Percentiles rank a stretch among this genome's conserved stretches.
phyloP scores from a whole-genome alignment of 2,329 filamentous ascomycete species.

The Dothideomycetes sp. region DNA sequence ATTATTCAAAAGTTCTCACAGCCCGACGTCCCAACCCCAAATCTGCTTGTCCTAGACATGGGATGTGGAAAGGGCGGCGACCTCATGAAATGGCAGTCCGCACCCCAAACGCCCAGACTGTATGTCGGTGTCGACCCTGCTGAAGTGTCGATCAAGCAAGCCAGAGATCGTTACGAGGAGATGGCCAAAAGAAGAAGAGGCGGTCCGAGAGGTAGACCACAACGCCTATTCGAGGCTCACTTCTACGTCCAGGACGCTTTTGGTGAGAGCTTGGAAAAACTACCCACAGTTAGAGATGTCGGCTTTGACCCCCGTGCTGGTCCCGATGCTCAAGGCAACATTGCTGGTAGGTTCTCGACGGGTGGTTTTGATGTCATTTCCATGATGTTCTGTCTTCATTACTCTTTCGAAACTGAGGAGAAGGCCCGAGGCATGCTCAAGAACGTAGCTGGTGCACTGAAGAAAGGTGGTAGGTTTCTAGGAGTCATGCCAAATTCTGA shows the following conservation, averaged over 20 bases:
- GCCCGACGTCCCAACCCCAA: constrained; percentile 33
- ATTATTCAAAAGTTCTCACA: constrained; percentile 89
- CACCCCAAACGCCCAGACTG: constrained; percentile 78
- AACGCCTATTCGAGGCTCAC: constrained; percentile 66
- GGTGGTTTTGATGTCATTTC: constrained; percentile 87
- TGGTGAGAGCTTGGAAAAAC: constrained; percentile 67
- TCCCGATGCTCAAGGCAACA: constrained; percentile 41
- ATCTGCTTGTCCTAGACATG: constrained; percentile 78
- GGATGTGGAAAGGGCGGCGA: constrained; percentile 97
- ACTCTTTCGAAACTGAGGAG: constrained; percentile 86
- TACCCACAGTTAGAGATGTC: constrained; percentile 73
- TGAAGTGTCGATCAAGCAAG: constrained; percentile 84
- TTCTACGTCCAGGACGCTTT: constrained; percentile 93
- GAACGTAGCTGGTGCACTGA: constrained; percentile 81
- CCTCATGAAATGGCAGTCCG: constrained; percentile 88
- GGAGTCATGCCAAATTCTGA: constrained; percentile 97
- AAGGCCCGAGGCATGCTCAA: constrained; percentile 86
- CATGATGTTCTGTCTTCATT: constrained; percentile 99
- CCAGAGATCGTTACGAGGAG: constrained; percentile 66
- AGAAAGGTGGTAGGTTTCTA: constrained; percentile 89
- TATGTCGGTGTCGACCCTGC: constrained; percentile 94
- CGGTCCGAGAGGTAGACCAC: constrained; percentile 29
- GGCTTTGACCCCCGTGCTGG: constrained; percentile 69
- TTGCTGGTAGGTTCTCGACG: constrained; percentile 57
- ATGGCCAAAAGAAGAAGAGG: constrained; percentile 52